Conservation (phyloP, 2,329 filamentous ascomycete species). For the Aspergillus pseudotamarii region DNA sequence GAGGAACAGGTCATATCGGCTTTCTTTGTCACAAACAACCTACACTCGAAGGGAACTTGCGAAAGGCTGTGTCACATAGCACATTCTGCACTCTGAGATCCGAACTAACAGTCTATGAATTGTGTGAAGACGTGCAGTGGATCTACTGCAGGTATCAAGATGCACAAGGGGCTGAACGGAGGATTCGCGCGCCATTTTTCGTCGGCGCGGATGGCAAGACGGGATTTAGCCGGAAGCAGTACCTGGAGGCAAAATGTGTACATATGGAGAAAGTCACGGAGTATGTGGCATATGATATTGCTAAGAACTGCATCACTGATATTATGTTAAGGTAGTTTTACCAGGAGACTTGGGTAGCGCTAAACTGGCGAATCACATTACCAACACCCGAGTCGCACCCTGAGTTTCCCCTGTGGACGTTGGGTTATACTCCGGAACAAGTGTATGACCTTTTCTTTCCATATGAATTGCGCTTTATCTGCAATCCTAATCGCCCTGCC, state of each 20-base stretch:
- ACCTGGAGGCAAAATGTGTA: conserved; percentile 48
- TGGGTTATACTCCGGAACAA: conserved; percentile 49
- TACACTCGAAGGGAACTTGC: conserved; percentile 28
- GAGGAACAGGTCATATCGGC: conserved; percentile 33
- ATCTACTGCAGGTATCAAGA: conserved; percentile 25
- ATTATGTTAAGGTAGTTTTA: conserved; percentile 18
- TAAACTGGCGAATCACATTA: conserved; percentile 48
- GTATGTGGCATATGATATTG: conserved; percentile 9
- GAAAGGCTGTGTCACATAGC: conserved; percentile 15
- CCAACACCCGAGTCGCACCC: conserved; percentile 53
- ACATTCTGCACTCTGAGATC: conserved; percentile 16
- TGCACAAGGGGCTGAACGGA: conserved; percentile 15
- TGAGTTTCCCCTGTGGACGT: conserved; percentile 51
- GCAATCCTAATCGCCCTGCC: conserved; percentile 45
- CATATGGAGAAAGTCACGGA: conserved; percentile 34
- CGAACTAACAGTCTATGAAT: conserved; percentile 14
- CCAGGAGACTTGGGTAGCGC: conserved; percentile 50
- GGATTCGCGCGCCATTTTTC: conserved; percentile 34
- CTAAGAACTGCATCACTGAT: conserved; percentile 10
- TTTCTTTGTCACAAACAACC: conserved; percentile 35
- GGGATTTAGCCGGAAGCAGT: conserved; percentile 50
- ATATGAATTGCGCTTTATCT: conserved; percentile 48
- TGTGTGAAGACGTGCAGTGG: conserved; percentile 18
- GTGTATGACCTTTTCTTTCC: conserved; percentile 56
- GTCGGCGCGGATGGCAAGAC: conserved; percentile 54